Evolutionary conservation across 2,329 filamentous ascomycete species (phyloP).

Genomic region (Gnomoniopsis sp.): DNA sequence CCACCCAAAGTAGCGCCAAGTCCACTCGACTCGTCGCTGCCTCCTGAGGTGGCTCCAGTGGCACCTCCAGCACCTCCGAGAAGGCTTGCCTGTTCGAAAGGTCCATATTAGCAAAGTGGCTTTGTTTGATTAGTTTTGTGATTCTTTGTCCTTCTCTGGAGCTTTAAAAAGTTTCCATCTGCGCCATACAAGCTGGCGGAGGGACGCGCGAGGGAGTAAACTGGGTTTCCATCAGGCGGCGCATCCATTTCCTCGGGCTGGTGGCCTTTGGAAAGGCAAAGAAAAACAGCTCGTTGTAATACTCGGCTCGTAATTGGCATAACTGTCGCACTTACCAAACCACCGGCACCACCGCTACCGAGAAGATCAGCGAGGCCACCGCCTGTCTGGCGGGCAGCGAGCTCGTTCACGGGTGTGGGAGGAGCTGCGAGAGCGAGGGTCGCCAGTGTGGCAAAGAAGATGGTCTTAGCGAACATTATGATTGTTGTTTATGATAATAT

Average conservation of each 20-base stretch:
- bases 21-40: not conserved
- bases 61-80: constrained; percentile 4
- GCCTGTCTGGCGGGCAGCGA: not conserved
- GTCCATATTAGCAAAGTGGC: not conserved
- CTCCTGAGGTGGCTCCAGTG: not conserved
- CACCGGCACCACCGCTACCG: not conserved
- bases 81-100: not conserved
- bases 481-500: not conserved
- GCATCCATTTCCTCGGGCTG: no score
- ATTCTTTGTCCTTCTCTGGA: not conserved
- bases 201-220: no score
- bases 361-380: not conserved
- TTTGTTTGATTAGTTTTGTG: not conserved
- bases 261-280: no score
- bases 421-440: not conserved
- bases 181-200: no score
- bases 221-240: no score
- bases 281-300: not conserved
- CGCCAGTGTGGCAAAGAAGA: not conserved
- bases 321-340: not conserved
- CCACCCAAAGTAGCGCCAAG: constrained; percentile 1
- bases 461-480: not conserved
- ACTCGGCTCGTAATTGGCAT: not conserved
- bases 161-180: no score
- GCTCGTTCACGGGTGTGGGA: not conserved